These are phyloP conservation scores for Dothistroma septosporum DNA, from an alignment of 2,329 filamentous ascomycete species.

Conservation along the genomic window DNA sequence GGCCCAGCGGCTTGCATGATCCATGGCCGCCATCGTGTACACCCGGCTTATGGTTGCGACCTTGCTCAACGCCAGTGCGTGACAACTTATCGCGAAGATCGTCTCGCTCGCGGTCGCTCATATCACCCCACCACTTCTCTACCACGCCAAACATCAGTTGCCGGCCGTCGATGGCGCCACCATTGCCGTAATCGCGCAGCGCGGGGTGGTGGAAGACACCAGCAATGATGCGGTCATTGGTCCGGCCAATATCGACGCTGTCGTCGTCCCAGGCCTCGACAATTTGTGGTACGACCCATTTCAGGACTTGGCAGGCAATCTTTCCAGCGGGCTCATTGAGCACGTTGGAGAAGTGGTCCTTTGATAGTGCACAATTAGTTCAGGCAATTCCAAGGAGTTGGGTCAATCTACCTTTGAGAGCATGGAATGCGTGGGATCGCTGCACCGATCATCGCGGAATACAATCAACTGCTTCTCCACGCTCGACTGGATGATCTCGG, in stretches of 20 bases:
- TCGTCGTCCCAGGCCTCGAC: slow-evolving; percentile 86
- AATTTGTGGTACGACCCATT: slow-evolving; percentile 81
- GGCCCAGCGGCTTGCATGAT: slow-evolving; percentile 72
- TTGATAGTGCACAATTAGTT: slow-evolving; percentile 91
- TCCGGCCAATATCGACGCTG: slow-evolving; percentile 61
- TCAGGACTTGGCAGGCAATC: slow-evolving; percentile 71
- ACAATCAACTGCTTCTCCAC: slow-evolving; percentile 80
- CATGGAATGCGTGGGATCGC: slow-evolving; percentile 89
- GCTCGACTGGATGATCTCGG: slow-evolving; percentile 81
- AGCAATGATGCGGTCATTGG: slow-evolving; percentile 69
- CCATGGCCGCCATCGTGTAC: slow-evolving; percentile 81
- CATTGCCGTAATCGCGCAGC: slow-evolving; percentile 64
- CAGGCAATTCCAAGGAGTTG: no score
- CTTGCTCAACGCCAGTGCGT: slow-evolving; percentile 69
- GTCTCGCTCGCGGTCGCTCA: slow-evolving; percentile 59
- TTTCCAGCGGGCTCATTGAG: slow-evolving; percentile 86
- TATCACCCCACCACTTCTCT: slow-evolving; percentile 73
- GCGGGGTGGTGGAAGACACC: slow-evolving; percentile 88
- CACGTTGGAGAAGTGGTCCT: slow-evolving; percentile 88
- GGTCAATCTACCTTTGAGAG: no score
- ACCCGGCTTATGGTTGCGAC: slow-evolving; percentile 81
- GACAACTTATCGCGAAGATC: slow-evolving; percentile 71
- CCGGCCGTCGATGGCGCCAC: slow-evolving; percentile 69
- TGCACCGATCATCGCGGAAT: slow-evolving; percentile 71
- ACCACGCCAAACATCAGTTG: slow-evolving; percentile 74